These are phyloP conservation scores for Puya raimondii DNA, from an alignment of 176 grass and related monocot species.

Conservation along the genomic window DNA sequence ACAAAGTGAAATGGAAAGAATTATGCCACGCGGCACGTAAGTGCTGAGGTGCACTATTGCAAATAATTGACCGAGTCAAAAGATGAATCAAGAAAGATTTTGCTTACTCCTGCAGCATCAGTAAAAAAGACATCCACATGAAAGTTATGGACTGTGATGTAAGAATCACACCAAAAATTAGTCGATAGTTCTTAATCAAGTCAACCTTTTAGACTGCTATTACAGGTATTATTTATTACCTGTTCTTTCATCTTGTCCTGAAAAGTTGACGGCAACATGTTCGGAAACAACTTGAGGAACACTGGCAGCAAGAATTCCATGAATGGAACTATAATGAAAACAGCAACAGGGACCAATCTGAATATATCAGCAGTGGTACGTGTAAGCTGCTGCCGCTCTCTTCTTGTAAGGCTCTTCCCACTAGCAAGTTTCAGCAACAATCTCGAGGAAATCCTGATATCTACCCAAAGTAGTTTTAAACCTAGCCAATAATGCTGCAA, in stretches of 20 bases:
- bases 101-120: background rate
- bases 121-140: background rate
- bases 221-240: slow-evolving; percentile 27
- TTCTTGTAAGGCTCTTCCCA: slow-evolving; percentile 76
- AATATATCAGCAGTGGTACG: slow-evolving; percentile 88
- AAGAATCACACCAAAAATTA: background rate
- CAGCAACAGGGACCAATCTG: slow-evolving; percentile 79
- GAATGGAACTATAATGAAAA: slow-evolving; percentile 89
- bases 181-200: background rate
- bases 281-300: slow-evolving; percentile 86
- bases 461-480: slow-evolving; percentile 58
- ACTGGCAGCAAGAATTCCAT: slow-evolving; percentile 93
- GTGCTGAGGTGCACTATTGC: background rate
- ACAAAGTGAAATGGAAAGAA: background rate
- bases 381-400: slow-evolving; percentile 82
- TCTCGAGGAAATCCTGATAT: slow-evolving; percentile 89
- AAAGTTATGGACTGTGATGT: background rate
- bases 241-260: slow-evolving; percentile 91
- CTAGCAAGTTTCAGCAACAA: slow-evolving; percentile 79
- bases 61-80: background rate
- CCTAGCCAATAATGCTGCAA: slow-evolving; percentile 93
- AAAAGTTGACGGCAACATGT: slow-evolving; percentile 96
- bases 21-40: background rate
- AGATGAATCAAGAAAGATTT: background rate
- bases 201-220: background rate